These are phyloP conservation scores for Theileria equi DNA, from an alignment of 169 alveolate species.

Conservation along the genomic window DNA sequence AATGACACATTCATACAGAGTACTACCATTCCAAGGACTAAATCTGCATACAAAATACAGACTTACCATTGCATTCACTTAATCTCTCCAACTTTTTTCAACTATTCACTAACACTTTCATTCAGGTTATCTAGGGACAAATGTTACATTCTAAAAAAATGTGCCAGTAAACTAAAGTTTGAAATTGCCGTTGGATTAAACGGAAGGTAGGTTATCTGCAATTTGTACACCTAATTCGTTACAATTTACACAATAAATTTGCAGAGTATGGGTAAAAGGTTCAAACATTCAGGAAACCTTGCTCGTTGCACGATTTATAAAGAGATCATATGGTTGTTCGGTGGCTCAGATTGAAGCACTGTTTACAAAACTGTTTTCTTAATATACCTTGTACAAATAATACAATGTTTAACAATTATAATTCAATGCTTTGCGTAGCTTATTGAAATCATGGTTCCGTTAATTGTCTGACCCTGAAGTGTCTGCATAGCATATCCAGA, in stretches of 20 bases:
- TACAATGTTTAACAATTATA: neutral
- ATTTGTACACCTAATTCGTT: neutral
- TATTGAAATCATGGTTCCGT: too few relatives aligned
- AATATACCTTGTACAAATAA: constrained; percentile 27
- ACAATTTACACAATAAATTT: too few relatives aligned
- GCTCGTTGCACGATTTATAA: constrained; percentile 9
- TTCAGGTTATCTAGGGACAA: constrained; percentile 32
- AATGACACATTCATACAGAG: too few relatives aligned
- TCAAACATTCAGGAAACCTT: constrained; percentile 15
- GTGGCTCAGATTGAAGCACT: constrained; percentile 43
- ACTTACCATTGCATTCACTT: too few relatives aligned
- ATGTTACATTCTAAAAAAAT: constrained; percentile 64
- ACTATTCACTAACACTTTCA: too few relatives aligned
- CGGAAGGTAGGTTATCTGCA: constrained; percentile 63
- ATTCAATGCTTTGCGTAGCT: neutral
- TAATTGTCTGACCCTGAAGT: constrained; percentile 56
- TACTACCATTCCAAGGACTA: too few relatives aligned
- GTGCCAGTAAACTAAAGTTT: constrained; percentile 55
- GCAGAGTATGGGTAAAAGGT: constrained; percentile 30
- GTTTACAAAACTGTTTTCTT: constrained; percentile 16
- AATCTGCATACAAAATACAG: too few relatives aligned
- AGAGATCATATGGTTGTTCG: constrained; percentile 29
- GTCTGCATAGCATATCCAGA: constrained; percentile 76
- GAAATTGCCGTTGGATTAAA: constrained; percentile 74
- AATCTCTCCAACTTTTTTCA: too few relatives aligned